Conservation (phyloP, 192 early-diverging fungal species). For the Diversispora eburnea region DNA sequence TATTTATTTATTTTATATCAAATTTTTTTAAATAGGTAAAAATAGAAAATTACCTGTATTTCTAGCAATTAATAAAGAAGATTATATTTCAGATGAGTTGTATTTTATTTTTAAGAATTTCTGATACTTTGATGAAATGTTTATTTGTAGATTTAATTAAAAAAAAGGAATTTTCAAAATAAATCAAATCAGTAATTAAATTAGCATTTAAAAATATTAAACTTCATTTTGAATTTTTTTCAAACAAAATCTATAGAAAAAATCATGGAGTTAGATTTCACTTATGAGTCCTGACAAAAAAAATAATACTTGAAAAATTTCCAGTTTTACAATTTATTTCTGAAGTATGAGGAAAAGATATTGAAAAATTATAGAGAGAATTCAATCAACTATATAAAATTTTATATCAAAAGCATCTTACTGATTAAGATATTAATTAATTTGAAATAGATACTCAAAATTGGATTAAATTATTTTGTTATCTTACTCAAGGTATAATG, state of each 20-base stretch:
- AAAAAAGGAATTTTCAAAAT: background rate
- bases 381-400: background rate
- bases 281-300: background rate
- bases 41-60: background rate
- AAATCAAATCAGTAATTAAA: background rate
- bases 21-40: background rate
- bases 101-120: background rate
- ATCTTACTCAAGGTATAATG: background rate
- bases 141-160: background rate
- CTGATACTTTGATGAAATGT: background rate
- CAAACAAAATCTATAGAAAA: background rate
- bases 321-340: background rate
- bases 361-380: background rate
- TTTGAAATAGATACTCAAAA: conserved; percentile 4
- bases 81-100: background rate
- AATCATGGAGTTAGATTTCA: background rate
- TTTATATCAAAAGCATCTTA: background rate
- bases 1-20: no score
- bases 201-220: background rate
- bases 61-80: background rate
- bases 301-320: background rate
- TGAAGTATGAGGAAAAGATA: background rate
- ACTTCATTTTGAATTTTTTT: background rate
- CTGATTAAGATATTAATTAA: background rate
- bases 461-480: background rate